Conservation (phyloP, 2,329 filamentous ascomycete species). For the Penicillium sclerotiorum region DNA sequence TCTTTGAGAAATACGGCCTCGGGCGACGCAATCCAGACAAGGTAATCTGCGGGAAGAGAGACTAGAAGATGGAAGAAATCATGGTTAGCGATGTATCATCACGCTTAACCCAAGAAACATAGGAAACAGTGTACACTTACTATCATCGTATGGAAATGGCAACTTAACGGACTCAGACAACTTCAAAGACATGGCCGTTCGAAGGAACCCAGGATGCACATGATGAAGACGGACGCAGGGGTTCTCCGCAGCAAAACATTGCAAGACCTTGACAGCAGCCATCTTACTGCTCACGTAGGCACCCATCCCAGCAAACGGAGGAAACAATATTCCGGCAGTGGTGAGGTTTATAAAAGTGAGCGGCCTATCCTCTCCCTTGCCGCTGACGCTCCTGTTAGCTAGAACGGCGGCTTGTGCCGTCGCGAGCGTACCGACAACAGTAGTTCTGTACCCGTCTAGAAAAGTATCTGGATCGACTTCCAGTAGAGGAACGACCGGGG, state of each 20-base stretch:
- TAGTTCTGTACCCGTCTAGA: no score
- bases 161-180: conserved; percentile 18
- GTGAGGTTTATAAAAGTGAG: no score
- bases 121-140: not conserved
- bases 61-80: conserved; percentile 26
- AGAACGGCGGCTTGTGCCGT: no score
- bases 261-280: conserved; percentile 45
- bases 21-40: conserved; percentile 42
- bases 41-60: conserved; percentile 29
- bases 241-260: conserved; percentile 47
- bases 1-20: conserved; percentile 46
- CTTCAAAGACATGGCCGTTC: conserved; percentile 25
- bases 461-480: no score
- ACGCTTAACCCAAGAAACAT: not conserved
- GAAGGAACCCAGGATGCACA: conserved; percentile 47
- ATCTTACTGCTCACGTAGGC: conserved; percentile 50
- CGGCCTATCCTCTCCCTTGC: no score
- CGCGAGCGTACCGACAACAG: no score
- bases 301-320: conserved; percentile 12
- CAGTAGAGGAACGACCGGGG: no score
- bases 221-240: conserved; percentile 43
- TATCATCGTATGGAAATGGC: conserved; percentile 26
- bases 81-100: not conserved
- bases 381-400: no score
- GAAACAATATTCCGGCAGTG: conserved; percentile 19